Conservation (phyloP, 352 stramenopile species). For the Ophiocytium majus region DNA sequence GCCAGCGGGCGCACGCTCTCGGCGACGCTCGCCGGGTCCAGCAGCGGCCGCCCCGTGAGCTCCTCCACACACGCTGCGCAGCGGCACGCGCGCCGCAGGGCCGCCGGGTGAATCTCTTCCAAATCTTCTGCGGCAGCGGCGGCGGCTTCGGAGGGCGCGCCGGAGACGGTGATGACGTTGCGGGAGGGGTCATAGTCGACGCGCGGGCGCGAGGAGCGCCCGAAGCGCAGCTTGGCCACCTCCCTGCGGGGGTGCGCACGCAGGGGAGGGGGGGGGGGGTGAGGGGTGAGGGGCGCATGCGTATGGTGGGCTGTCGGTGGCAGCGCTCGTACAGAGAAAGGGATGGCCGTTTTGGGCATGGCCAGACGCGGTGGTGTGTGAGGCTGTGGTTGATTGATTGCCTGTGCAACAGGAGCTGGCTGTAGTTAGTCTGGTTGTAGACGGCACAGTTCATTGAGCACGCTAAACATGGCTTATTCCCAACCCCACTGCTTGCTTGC, state of each 20-base stretch:
- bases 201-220: constrained; percentile 26
- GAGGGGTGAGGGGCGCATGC: neutral
- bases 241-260: constrained; percentile 55
- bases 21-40: constrained; percentile 64
- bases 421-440: no score
- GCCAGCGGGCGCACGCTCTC: constrained; percentile 64
- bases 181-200: constrained; percentile 59
- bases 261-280: neutral
- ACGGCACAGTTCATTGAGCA: no score
- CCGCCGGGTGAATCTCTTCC: no score
- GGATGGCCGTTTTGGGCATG: no score
- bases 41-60: constrained; percentile 69
- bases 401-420: no score
- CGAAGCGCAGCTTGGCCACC: constrained; percentile 62
- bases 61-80: constrained; percentile 78
- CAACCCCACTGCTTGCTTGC: no score
- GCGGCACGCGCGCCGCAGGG: constrained; percentile 65
- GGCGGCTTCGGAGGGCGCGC: constrained; percentile 30
- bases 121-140: constrained; percentile 27
- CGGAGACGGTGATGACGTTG: constrained; percentile 58
- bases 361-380: no score
- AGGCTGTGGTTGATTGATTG: no score
- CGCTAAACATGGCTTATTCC: no score
- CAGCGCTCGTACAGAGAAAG: no score
- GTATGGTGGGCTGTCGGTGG: no score